Evolutionary conservation across 2,329 filamentous ascomycete genomes (phyloP), one percentile per base, ranked within the genome.

Genomic region (Penicillium janthinellum): DNA sequence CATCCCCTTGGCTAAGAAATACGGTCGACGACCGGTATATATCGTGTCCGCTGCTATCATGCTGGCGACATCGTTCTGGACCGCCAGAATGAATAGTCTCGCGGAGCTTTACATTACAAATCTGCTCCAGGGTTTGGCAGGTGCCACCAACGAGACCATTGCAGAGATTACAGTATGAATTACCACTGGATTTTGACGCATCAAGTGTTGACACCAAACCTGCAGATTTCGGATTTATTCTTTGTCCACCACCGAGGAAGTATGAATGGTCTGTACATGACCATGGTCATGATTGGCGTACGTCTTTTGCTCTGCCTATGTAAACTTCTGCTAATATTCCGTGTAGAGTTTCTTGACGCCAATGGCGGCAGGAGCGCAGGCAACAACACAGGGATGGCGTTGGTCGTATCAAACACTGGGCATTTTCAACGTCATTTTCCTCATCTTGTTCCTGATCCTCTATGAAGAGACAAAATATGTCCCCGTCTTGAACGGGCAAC

Each of bases 191-290:
- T 78, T 37, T 12, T 31, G 37, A 48, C 28, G 15, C 22, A 14
- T 11, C 11, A 38, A 22, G 14, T 2, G 0, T 20, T 37, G 31
- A n/a, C 51, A 54, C 15, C 55, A 38, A 14, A 51, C 37, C 5
- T 35, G 31, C 45, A 75, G 72, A 72, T 83, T 57, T 73, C 76
- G 12, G 81, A 83, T 63, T 59, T 83, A 15, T 83, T 82, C 67
- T 83, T 82, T 58, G 75, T 83, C 5, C 81, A 83, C 58, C 76
- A 83, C 51, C 75, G 79, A n/a, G 81, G 78, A 0, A 73, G 75
- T 2, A 81, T 82, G 78, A 85, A 84, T 63, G 75, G 73, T 1
- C 73, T 82, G 6, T 85, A 83, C 59, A 73, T 83, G 64, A 77
- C 73, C 59, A 73, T 77, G 41, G 68, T 74, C 22, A 75, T 71